Conservation (phyloP, 805 yeast species). For the Saturnispora dispora region DNA sequence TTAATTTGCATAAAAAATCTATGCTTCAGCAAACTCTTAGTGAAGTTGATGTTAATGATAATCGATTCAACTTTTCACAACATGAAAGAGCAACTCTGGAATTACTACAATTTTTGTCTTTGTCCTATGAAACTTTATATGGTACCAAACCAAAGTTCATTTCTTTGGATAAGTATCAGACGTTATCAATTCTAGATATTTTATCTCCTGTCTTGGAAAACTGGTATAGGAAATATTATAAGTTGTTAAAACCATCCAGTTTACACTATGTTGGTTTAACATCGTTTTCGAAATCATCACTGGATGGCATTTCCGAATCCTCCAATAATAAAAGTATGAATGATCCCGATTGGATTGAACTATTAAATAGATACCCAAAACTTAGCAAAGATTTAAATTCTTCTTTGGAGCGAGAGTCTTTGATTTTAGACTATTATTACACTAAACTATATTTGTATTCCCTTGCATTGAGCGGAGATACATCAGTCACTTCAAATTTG, state of each 20-base stretch:
- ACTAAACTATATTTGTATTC: constrained; percentile 79
- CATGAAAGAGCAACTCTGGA: constrained; percentile 74
- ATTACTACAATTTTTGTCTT: constrained; percentile 63
- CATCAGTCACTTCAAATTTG: constrained; percentile 27
- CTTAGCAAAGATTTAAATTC: constrained; percentile 31
- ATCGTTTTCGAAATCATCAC: neutral
- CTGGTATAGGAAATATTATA: constrained; percentile 63
- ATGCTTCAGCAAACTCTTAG: constrained; percentile 66
- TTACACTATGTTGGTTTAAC: constrained; percentile 25
- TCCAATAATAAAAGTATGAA: neutral
- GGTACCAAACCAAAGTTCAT: constrained; percentile 51
- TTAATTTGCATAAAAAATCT: constrained; percentile 70
- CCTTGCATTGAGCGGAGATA: constrained; percentile 54
- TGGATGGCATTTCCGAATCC: neutral
- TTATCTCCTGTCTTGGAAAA: constrained; percentile 67
- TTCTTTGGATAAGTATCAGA: constrained; percentile 48
- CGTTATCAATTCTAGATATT: constrained; percentile 60
- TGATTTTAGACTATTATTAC: constrained; percentile 77
- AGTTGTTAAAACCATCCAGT: constrained; percentile 42
- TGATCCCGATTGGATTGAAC: constrained; percentile 13
- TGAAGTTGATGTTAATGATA: constrained; percentile 44
- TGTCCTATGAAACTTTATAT: constrained; percentile 79
- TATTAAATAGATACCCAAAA: constrained; percentile 29
- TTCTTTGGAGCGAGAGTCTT: constrained; percentile 54
- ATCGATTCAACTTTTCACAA: constrained; percentile 42